These are phyloP conservation scores for Gentiana macrophylla DNA, from an alignment of 257 asterid genomes.

Conservation along the genomic window DNA sequence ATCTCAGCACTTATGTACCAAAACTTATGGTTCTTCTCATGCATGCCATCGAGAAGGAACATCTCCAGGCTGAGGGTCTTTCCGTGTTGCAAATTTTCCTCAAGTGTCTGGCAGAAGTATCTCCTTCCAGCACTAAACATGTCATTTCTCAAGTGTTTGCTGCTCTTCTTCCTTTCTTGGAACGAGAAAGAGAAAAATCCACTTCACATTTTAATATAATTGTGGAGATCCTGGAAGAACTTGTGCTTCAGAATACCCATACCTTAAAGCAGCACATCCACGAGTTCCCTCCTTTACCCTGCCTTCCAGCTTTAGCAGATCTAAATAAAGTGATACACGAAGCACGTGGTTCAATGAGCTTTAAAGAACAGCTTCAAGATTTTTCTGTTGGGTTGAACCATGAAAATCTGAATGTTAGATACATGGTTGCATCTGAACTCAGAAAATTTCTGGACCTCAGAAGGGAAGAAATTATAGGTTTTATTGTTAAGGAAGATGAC, in stretches of 20 bases:
- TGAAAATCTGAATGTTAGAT: constrained; percentile 88
- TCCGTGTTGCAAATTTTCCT: constrained; percentile 73
- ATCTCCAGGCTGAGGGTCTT: constrained; percentile 82
- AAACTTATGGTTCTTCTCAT: constrained; percentile 97
- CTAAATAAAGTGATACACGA: constrained; percentile 81
- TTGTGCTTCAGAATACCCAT: constrained; percentile 66
- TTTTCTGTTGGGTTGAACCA: constrained; percentile 81
- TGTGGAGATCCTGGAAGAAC: constrained; percentile 89
- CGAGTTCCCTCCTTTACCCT: constrained; percentile 88
- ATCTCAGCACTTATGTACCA: constrained; percentile 83
- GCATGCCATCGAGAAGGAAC: constrained; percentile 78
- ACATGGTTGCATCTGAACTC: constrained; percentile 93
- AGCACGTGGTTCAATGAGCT: constrained; percentile 63
- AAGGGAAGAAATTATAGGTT: constrained; percentile 58
- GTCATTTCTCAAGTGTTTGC: constrained; percentile 97
- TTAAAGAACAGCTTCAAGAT: constrained; percentile 77
- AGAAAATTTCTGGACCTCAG: constrained; percentile 64
- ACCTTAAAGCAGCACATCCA: constrained; percentile 63
- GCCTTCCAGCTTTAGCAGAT: constrained; percentile 67
- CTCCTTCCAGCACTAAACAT: constrained; percentile 86
- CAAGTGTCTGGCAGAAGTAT: constrained; percentile 60
- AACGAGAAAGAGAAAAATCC: constrained; percentile 54
- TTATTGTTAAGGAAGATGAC: constrained; percentile 67
- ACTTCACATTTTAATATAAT: constrained; percentile 45
- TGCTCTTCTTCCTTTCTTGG: constrained; percentile 84